Percentiles rank a stretch among this genome's conserved stretches.
phyloP scores from a whole-genome alignment of 2,329 filamentous ascomycete genomes.

The Colletotrichum graminicola region DNA sequence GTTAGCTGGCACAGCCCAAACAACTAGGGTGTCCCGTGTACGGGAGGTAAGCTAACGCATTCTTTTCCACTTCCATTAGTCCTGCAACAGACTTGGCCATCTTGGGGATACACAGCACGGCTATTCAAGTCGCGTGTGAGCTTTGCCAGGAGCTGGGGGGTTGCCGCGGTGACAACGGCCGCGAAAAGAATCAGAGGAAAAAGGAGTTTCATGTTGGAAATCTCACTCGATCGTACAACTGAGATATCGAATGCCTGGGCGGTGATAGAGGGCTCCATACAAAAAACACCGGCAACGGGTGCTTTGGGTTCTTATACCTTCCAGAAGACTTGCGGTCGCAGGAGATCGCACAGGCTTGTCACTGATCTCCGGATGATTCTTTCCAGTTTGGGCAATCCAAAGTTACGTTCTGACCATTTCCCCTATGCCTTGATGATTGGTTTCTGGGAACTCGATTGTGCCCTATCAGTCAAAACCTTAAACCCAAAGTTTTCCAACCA shows the following conservation, averaged over 20 bases:
- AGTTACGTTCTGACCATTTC: background rate
- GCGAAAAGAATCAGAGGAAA: background rate
- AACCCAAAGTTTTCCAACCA: background rate
- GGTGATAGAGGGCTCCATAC: background rate
- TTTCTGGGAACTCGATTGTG: background rate
- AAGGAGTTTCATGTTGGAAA: background rate
- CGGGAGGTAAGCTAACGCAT: background rate
- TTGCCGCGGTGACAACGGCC: background rate
- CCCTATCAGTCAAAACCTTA: background rate
- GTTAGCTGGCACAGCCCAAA: background rate
- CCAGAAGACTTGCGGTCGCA: background rate
- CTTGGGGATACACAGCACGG: conserved; percentile 7
- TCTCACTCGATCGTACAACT: background rate
- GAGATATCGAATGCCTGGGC: background rate
- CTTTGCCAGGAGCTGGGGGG: background rate
- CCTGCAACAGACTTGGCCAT: conserved; percentile 8
- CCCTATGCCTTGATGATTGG: conserved; percentile 1
- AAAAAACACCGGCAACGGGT: background rate
- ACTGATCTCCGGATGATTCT: background rate
- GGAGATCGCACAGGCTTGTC: background rate
- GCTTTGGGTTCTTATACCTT: conserved; percentile 2
- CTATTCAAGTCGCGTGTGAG: background rate
- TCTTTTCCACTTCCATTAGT: background rate
- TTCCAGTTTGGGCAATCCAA: background rate
- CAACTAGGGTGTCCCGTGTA: background rate